Evolutionary conservation across 805 yeast species (phyloP).

Genomic region (Candida parachauliodes): DNA sequence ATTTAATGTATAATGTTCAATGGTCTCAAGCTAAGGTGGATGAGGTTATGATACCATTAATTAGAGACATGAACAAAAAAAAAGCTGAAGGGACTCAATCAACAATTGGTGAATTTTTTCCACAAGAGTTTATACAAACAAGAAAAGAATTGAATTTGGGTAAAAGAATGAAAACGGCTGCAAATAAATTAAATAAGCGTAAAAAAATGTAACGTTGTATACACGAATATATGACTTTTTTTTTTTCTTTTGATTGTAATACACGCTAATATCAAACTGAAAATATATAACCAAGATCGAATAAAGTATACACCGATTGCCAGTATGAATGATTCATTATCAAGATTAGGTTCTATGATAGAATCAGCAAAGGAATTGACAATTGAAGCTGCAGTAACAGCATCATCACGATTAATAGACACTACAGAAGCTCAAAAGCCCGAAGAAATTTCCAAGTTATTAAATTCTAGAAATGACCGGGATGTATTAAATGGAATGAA

Average conservation of each 20-base stretch:
- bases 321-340: conserved; percentile 45
- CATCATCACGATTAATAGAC: conserved; percentile 63
- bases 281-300: background rate
- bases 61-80: conserved; percentile 70
- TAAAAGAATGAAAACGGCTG: conserved; percentile 59
- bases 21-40: conserved; percentile 79
- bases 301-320: too few species aligned
- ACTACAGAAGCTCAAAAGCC: conserved; percentile 59
- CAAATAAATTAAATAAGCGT: conserved; percentile 40
- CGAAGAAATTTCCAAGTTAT: conserved; percentile 58
- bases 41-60: conserved; percentile 80
- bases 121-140: conserved; percentile 49
- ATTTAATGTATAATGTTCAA: conserved; percentile 64
- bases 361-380: conserved; percentile 80
- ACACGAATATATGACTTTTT: conserved; percentile 1
- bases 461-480: conserved; percentile 67
- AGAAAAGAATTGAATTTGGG: conserved; percentile 49
- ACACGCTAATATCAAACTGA: background rate
- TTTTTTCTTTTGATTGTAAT: background rate
- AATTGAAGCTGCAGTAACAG: conserved; percentile 78
- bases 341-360: conserved; percentile 63
- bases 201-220: conserved; percentile 9
- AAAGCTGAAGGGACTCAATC: conserved; percentile 53
- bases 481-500: conserved; percentile 41
- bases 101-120: conserved; percentile 65